phyloP scores from a whole-genome alignment of 768 basidiomycete species.

The Leccinum olivaceopallidum region DNA sequence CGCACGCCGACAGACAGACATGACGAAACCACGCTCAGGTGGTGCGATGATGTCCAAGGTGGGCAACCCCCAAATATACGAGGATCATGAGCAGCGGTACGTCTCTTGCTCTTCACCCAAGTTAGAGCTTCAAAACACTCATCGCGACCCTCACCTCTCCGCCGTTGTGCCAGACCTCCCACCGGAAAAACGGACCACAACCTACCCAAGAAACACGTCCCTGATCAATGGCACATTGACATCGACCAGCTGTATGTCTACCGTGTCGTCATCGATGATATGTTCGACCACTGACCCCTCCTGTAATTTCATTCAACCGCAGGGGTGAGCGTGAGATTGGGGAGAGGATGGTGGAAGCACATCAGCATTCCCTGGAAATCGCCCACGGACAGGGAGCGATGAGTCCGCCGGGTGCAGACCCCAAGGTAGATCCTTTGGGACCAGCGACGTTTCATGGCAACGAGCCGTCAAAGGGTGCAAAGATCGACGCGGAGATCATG shows the following conservation, averaged over 20 bases:
- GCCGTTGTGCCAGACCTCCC: slow-evolving; percentile 19
- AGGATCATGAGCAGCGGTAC: slow-evolving; percentile 50
- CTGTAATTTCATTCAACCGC: not conserved
- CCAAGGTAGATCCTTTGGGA: slow-evolving; percentile 45
- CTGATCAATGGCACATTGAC: slow-evolving; percentile 37
- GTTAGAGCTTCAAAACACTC: not conserved
- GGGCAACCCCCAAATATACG: slow-evolving; percentile 49
- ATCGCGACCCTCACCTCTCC: slow-evolving; percentile 1
- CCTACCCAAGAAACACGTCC: slow-evolving; percentile 31
- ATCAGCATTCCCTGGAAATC: slow-evolving; percentile 29
- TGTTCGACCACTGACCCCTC: slow-evolving; percentile 1
- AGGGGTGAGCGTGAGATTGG: slow-evolving; percentile 48
- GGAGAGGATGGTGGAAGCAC: slow-evolving; percentile 37
- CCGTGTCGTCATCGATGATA: not conserved
- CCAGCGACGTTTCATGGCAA: slow-evolving; percentile 56
- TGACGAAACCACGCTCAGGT: slow-evolving; percentile 25
- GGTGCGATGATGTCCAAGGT: slow-evolving; percentile 52
- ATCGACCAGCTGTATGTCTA: slow-evolving; percentile 30
- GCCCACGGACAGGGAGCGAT: slow-evolving; percentile 28
- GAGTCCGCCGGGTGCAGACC: slow-evolving; percentile 32
- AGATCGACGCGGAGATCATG: slow-evolving; percentile 58
- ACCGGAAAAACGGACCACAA: slow-evolving; percentile 22
- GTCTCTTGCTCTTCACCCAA: slow-evolving; percentile 13
- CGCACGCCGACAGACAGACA: slow-evolving; percentile 7
- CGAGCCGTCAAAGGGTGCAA: slow-evolving; percentile 56